Evolutionary conservation across 23 red algal genomes (phyloP), one percentile per base, ranked within the genome.

Genomic region (Chondrus crispus): DNA sequence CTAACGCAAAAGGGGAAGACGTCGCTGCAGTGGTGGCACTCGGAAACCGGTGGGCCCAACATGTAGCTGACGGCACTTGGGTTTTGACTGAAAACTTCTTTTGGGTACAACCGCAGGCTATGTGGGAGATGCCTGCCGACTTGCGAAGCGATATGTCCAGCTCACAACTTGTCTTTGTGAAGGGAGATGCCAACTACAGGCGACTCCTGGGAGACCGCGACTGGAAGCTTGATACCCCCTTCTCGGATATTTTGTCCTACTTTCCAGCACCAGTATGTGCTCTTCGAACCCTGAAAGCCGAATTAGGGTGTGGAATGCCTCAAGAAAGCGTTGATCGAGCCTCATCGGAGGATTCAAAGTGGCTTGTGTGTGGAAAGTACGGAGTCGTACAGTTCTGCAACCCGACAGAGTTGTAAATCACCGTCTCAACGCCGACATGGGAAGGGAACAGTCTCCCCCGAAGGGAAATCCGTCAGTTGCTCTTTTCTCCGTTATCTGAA

Each of bases 141-240:
- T 7, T 98, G 0, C 41, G 62, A 40, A 20, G 18, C 2, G 66
- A 92, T 32, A 51, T 96, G 39, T 51, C 60, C 9, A 10, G 41
- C 7, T 44, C 93, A 16, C 30, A 11, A 28, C 68, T 98, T 35
- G 92, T 94, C 1, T 94, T 98, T 84, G 85, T 98, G 54, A 98
- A 98, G 88, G 97, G 97, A 35, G 97, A 98, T 88, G 97, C 97
- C 13, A 98, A 98, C 40, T 98, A 98, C 76, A 53, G 97, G 8
- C 97, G 97, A 4, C 79, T 98, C 36, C 83, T 98, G 20, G 97
- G 97, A 20, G 97, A 98, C 62, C 68, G 85, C 11, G 24, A 94
- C 48, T 98, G 97, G 97, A 55, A 47, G 14, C 54, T 92, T 68
- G 44, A 84, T 41, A 91, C 85, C 10, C 84, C 97, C 20, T 95